Percentiles rank a stretch among this genome's conserved stretches.
Conservation (phyloP, 257 asterid genomes). For the Solanum piurae region DNA sequence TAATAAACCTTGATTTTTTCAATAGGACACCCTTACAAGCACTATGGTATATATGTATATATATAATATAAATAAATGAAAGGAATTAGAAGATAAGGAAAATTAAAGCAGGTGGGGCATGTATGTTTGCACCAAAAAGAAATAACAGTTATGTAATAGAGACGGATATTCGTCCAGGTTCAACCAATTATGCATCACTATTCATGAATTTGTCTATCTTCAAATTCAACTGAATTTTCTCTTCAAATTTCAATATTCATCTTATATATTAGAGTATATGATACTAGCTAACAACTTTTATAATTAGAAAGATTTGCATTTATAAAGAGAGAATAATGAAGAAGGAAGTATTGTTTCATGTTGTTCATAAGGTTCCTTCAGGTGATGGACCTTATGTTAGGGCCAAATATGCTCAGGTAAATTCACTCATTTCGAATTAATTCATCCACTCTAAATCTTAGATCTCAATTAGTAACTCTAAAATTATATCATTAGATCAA, state of each 20-base stretch:
- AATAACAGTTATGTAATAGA: background rate
- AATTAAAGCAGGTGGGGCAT: background rate
- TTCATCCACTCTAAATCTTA: background rate
- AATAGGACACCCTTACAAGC: background rate
- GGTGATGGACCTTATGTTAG: conserved; percentile 92
- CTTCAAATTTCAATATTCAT: background rate
- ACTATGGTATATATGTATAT: background rate
- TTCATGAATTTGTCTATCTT: background rate
- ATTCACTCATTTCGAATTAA: background rate
- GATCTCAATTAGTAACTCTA: background rate
- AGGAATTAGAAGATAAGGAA: background rate
- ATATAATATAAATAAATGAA: background rate
- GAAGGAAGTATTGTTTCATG: conserved; percentile 27
- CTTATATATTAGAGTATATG: background rate
- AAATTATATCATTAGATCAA: background rate
- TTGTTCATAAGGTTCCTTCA: conserved; percentile 67
- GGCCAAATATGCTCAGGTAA: conserved; percentile 84
- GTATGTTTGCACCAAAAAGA: background rate
- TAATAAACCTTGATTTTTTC: background rate
- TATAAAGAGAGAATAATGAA: conserved; percentile 8
- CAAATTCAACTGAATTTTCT: background rate
- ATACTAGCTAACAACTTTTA: background rate
- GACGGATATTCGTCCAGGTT: background rate
- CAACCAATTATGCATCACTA: background rate
- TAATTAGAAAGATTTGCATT: background rate